Evolutionary conservation across 2,329 filamentous ascomycete genomes (phyloP), one percentile per base, ranked within the genome.

Genomic region (Chrysoporthe deuterocubensis): DNA sequence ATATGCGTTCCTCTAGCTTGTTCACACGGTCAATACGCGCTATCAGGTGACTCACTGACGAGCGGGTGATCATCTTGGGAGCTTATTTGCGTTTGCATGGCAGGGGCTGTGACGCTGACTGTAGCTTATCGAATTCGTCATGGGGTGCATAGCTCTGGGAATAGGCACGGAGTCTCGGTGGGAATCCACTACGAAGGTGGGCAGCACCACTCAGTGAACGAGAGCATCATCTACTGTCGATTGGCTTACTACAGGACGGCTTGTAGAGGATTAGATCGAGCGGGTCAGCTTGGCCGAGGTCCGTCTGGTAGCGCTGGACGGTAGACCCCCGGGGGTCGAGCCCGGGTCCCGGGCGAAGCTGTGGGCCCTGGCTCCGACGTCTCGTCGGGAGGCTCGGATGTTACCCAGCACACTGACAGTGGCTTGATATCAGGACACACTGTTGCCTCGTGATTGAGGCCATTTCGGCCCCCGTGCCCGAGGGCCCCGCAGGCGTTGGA

Each of bases 31-130:
- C 16, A n/a, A 48, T 58, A 48, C 63, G 67, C 63, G 67, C 37
- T 62, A 61, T 68, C 67, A 68, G 58, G 67, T 68, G 67, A 68
- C 58, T 59, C 16, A 4, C 9, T 11, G 13, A 13, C 50, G 21
- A 32, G 46, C 21, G 3, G 5, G 21, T 52, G 26, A 4, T 52
- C n/a, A 26, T 26, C 26, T 26, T 26, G 2, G 26, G 26, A 21
- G 48, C 48, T 52, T 3, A 59, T 42, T 21, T 43, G 18, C 37
- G 8, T 50, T 9, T 50, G n/a, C 6, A n/a, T n/a, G 7, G 18
- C 46, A 58, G 37, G 16, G 21, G 18, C 56, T 42, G 18, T 43
- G 18, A 32, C 54, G 8, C 18, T n/a, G 18, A 13, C 2, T 40
- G 34, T 6, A 21, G 2, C 18, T 13, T n/a, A 21, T 59, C 9